These are phyloP conservation scores for Ramaria rubella DNA, from an alignment of 768 basidiomycete species.

Conservation along the genomic window DNA sequence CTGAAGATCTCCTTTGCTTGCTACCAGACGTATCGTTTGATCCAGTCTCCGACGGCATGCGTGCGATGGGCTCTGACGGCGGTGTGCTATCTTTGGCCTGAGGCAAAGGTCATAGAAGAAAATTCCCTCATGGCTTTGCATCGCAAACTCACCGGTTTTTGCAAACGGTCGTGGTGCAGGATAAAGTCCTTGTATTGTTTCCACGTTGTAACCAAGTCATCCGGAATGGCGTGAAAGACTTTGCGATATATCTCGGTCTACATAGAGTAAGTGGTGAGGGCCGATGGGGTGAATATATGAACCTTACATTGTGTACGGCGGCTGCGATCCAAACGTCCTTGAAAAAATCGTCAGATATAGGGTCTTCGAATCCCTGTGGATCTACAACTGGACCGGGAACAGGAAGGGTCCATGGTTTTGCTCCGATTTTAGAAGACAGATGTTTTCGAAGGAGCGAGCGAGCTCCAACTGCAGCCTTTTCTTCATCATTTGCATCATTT, in stretches of 20 bases:
- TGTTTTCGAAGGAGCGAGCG: conserved; percentile 51
- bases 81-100: conserved; percentile 30
- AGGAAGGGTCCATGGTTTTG: conserved; percentile 55
- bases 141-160: conserved; percentile 50
- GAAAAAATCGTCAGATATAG: conserved; percentile 84
- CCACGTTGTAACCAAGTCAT: conserved; percentile 92
- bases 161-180: conserved; percentile 64
- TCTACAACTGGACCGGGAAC: conserved; percentile 67
- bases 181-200: conserved; percentile 90
- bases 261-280: conserved; percentile 10
- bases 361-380: conserved; percentile 80
- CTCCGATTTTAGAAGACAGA: conserved; percentile 42
- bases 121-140: neutral
- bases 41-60: conserved; percentile 52
- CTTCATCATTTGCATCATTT: conserved; percentile 41
- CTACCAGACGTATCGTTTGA: conserved; percentile 28
- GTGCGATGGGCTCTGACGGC: conserved; percentile 40
- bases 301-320: conserved; percentile 79
- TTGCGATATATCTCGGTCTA: conserved; percentile 95
- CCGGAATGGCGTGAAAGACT: conserved; percentile 90
- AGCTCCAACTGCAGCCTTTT: conserved; percentile 42
- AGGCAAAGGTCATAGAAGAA: conserved; percentile 11
- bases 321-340: conserved; percentile 82
- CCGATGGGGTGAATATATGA: no score
- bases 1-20: conserved; percentile 6